These are phyloP conservation scores for Boletellus sp. DNA, from an alignment of 1,284 basidiomycete species.

Conservation along the genomic window DNA sequence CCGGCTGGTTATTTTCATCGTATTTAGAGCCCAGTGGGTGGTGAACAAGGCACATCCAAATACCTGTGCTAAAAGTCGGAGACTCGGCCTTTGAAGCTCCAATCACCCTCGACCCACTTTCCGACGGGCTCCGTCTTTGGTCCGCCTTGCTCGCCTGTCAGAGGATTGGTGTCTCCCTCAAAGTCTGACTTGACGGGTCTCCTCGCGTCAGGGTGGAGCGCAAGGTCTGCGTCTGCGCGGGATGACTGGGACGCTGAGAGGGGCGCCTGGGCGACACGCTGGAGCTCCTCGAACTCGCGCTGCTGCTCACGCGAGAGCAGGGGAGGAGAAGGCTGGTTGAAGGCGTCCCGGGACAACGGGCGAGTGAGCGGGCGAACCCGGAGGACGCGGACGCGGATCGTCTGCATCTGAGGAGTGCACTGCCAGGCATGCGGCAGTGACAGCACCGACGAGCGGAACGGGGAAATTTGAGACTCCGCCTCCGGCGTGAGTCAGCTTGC, in stretches of 20 bases:
- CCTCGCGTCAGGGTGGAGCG: slow-evolving; percentile 68
- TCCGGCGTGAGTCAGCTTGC: no score
- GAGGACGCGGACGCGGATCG: background rate
- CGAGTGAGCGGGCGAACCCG: slow-evolving; percentile 4
- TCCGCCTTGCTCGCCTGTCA: slow-evolving; percentile 72
- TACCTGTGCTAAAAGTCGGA: slow-evolving; percentile 64
- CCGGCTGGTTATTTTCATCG: background rate
- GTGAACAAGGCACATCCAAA: background rate
- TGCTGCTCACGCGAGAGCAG: slow-evolving; percentile 69
- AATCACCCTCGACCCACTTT: slow-evolving; percentile 64
- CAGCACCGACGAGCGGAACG: no score
- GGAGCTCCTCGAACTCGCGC: slow-evolving; percentile 72
- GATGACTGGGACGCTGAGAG: slow-evolving; percentile 30
- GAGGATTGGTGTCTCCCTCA: slow-evolving; percentile 69
- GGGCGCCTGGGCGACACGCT: slow-evolving; percentile 54
- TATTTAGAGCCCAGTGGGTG: background rate
- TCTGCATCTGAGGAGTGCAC: background rate
- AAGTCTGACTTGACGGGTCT: slow-evolving; percentile 59
- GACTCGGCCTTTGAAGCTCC: slow-evolving; percentile 81
- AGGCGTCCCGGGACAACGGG: slow-evolving; percentile 24
- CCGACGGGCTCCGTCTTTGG: slow-evolving; percentile 74
- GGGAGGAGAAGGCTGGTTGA: slow-evolving; percentile 62
- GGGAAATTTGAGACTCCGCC: no score
- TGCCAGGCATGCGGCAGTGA: background rate
- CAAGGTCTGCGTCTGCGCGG: slow-evolving; percentile 36